Conservation (phyloP, 2,329 filamentous ascomycete genomes). For the Botrytis sinoallii region DNA sequence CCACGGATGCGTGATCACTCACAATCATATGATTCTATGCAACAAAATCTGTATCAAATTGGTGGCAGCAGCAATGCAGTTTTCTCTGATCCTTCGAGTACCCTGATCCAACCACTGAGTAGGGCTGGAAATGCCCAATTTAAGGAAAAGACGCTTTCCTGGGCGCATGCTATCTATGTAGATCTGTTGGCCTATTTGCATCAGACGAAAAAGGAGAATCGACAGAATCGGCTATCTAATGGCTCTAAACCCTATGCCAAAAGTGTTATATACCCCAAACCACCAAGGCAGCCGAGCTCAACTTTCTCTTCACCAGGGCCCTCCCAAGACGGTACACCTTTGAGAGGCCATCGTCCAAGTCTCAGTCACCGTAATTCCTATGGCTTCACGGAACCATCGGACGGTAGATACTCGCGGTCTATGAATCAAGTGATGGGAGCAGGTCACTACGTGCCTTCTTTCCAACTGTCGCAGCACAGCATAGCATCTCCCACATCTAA, state of each 20-base stretch:
- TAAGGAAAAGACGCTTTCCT: conserved; percentile 64
- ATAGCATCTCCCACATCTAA: conserved; percentile 37
- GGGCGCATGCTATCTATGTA: conserved; percentile 71
- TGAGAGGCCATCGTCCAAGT: conserved; percentile 4
- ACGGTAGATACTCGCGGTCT: conserved; percentile 22
- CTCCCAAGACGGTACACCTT: neutral
- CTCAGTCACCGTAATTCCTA: conserved; percentile 9
- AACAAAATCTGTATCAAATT: conserved; percentile 15
- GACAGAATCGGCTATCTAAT: conserved; percentile 36
- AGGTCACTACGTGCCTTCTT: conserved; percentile 33
- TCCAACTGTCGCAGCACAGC: conserved; percentile 25
- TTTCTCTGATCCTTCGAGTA: conserved; percentile 25
- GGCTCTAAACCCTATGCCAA: conserved; percentile 44
- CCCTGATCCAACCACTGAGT: conserved; percentile 29
- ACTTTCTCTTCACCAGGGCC: conserved; percentile 25
- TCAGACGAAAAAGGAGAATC: conserved; percentile 50
- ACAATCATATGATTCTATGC: conserved; percentile 15
- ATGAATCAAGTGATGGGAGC: conserved; percentile 26
- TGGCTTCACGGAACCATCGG: conserved; percentile 15
- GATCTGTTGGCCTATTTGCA: conserved; percentile 66
- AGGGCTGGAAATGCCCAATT: conserved; percentile 47
- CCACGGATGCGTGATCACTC: conserved; percentile 2
- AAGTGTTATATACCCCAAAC: conserved; percentile 54
- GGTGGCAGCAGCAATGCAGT: conserved; percentile 9
- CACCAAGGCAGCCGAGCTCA: conserved; percentile 36